Percentiles rank a stretch among this genome's conserved stretches.
Evolutionary conservation across 148 eudicot genomes (phyloP).

Genomic region (Diospyros lotus): DNA sequence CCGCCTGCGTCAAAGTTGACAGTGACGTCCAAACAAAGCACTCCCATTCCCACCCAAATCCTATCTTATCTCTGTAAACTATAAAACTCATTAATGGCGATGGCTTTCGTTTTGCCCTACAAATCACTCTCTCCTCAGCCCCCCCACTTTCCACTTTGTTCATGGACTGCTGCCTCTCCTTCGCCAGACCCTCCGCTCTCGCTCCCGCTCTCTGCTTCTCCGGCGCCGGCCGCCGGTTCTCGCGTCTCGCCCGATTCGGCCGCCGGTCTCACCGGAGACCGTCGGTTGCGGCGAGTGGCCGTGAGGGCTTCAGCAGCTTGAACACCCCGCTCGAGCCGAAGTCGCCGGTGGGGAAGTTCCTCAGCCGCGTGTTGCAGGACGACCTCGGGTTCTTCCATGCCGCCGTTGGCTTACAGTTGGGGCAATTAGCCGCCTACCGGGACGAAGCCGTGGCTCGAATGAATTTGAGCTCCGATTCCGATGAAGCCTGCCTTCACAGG

Average conservation of each 20-base stretch:
- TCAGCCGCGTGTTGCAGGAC: slow-evolving; percentile 49
- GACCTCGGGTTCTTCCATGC: slow-evolving; percentile 41
- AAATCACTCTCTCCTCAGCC: neutral
- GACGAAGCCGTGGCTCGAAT: slow-evolving; percentile 44
- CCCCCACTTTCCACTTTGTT: neutral
- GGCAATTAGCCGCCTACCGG: slow-evolving; percentile 43
- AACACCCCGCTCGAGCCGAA: slow-evolving; percentile 54
- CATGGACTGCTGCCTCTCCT: slow-evolving; percentile 29
- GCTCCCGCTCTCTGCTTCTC: neutral
- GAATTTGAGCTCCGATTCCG: slow-evolving; percentile 38
- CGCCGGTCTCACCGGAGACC: slow-evolving; percentile 12
- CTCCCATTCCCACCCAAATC: neutral
- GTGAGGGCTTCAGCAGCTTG: slow-evolving; percentile 34
- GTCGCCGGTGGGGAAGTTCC: slow-evolving; percentile 44
- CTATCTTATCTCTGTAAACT: neutral
- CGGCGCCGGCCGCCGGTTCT: neutral
- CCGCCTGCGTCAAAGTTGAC: no score
- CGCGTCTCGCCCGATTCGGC: neutral
- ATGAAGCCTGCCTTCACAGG: slow-evolving; percentile 75
- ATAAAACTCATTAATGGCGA: neutral
- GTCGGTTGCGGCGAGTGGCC: slow-evolving; percentile 19
- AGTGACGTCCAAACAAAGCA: no score
- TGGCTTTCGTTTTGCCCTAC: neutral
- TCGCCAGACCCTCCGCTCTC: neutral
- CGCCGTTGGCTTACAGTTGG: slow-evolving; percentile 49